Percentiles rank a stretch among this genome's conserved stretches.
These are phyloP conservation scores for Trichoderma sp. DNA, from an alignment of 2,329 filamentous ascomycete species.

Conservation along the genomic window DNA sequence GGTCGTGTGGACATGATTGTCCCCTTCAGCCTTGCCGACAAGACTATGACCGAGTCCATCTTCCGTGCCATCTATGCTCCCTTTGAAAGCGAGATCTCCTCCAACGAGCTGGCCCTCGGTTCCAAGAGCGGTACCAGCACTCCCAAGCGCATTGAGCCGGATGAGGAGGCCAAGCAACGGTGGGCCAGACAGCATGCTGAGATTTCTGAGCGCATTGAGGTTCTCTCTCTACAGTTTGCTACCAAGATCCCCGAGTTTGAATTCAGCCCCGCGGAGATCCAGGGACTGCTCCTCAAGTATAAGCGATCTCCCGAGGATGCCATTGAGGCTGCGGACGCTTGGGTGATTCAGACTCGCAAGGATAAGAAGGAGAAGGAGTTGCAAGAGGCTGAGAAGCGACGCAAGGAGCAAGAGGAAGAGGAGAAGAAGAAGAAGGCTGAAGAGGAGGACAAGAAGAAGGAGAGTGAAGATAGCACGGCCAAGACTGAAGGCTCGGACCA, in stretches of 20 bases:
- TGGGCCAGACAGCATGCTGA: slow-evolving; percentile 34
- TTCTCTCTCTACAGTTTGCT: slow-evolving; percentile 49
- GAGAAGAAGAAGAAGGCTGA: slow-evolving; percentile 33
- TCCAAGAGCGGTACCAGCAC: slow-evolving; percentile 19
- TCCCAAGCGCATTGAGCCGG: slow-evolving; percentile 24
- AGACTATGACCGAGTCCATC: slow-evolving; percentile 50
- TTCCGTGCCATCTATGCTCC: slow-evolving; percentile 58
- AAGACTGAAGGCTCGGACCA: slow-evolving; percentile 26
- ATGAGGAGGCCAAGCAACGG: slow-evolving; percentile 31
- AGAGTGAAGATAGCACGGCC: slow-evolving; percentile 24
- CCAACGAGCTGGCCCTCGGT: background rate
- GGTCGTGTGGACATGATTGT: slow-evolving; percentile 61
- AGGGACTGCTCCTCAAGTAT: slow-evolving; percentile 55
- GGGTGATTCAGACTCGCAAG: slow-evolving; percentile 48
- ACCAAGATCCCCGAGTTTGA: slow-evolving; percentile 50
- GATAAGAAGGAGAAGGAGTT: slow-evolving; percentile 48
- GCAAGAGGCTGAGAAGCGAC: slow-evolving; percentile 41
- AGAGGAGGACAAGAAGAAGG: slow-evolving; percentile 31
- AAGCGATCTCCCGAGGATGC: slow-evolving; percentile 52
- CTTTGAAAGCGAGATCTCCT: slow-evolving; percentile 38
- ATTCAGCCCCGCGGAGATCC: slow-evolving; percentile 60
- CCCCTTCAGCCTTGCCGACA: slow-evolving; percentile 54
- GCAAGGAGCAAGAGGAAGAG: slow-evolving; percentile 34
- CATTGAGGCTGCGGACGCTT: slow-evolving; percentile 45
- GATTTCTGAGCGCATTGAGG: slow-evolving; percentile 41